Base-by-base conservation (phyloP, 1,139 yeast species). In the Suhomyces atakaporum region DNA sequence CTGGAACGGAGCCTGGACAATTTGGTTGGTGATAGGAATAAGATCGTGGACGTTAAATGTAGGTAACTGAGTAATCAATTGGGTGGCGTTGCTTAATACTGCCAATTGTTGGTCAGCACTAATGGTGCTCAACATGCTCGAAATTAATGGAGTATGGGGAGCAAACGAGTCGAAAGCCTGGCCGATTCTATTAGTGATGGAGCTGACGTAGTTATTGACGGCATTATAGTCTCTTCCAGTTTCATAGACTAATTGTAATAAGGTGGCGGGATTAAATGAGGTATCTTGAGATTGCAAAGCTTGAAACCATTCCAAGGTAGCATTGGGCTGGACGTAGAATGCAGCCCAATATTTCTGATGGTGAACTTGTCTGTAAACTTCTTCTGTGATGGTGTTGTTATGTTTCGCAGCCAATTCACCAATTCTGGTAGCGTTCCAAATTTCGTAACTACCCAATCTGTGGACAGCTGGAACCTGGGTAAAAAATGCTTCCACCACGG, bases 221-320 rank as follows among this genome's bases (percentile, higher is more conserved):
- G 63, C 63, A 41, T 62, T 62, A 40, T 51, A 56, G 39, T 64
- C 66, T 11, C 65, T 44, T 2, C 68, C 69, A 0, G 68, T 58
- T 36, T 62, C 68, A 38, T 54, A 60, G 23, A 58, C 55, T 4
- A 54, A 51, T 27, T 56, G 56, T 40, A 63, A 38, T 11, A 59
- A 36, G 38, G 38, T 27, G 3, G n/a, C 20, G 2, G 61, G 53
- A 12, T 46, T 36, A 29, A 53, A 52, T 5, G 35, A 15, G 11
- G 52, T 30, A 9, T 54, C 41, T 0, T 50, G 53, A 6, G 33
- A 14, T 2, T 36, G 31, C 20, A 59, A 38, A 2, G 60, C 56
- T 24, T 41, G 40, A 30, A 39, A 44, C 49, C 59, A 57, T 4
- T 38, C 31, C 13, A 49, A 33, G 1, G 65, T 58, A 6, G 69